Percentiles rank a stretch among this genome's conserved stretches.
phyloP scores from a whole-genome alignment of 306 rosid species.

The Dalbergia oliveri region DNA sequence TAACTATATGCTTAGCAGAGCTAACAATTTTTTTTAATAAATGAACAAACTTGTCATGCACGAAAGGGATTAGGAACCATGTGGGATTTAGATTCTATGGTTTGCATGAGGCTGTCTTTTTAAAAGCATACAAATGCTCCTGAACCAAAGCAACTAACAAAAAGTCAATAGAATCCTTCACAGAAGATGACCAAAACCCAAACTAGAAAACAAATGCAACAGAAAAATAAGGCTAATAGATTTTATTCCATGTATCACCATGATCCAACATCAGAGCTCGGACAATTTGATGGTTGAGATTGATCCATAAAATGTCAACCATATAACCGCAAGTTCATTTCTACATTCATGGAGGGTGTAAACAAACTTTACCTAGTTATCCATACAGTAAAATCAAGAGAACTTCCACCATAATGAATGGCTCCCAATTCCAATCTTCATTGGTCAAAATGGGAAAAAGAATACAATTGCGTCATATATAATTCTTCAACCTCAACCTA shows the following conservation, averaged over 20 bases:
- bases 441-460: conserved; percentile 44
- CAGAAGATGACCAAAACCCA: neutral
- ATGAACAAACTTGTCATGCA: neutral
- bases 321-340: conserved; percentile 2
- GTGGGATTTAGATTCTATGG: neutral
- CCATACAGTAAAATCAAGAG: conserved; percentile 24
- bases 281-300: conserved; percentile 4
- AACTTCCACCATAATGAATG: conserved; percentile 48
- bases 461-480: conserved; percentile 9
- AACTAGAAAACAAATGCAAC: neutral
- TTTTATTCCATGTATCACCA: neutral
- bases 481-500: conserved; percentile 37
- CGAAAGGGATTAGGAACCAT: neutral
- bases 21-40: neutral
- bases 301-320: neutral
- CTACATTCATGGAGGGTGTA: conserved; percentile 5
- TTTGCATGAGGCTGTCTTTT: no score
- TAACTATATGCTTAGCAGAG: neutral
- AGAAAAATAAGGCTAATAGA: neutral
- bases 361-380: conserved; percentile 21
- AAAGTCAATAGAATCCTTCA: no score
- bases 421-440: conserved; percentile 28
- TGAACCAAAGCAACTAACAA: no score
- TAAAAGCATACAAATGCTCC: no score
- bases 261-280: conserved; percentile 18